These are phyloP conservation scores for Carpinus viminea DNA, from an alignment of 306 rosid species.

Conservation along the genomic window DNA sequence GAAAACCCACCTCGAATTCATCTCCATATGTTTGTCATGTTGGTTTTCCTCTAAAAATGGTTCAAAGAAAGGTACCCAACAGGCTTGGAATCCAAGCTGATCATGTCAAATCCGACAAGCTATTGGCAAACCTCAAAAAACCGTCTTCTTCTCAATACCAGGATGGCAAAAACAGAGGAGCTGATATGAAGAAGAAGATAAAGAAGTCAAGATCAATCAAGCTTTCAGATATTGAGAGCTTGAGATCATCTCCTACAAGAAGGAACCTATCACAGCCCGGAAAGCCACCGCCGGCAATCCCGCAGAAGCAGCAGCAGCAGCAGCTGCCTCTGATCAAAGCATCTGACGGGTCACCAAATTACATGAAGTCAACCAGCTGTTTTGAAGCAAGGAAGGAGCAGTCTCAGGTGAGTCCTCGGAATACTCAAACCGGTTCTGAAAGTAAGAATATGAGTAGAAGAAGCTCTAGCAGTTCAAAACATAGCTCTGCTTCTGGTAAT, in stretches of 20 bases:
- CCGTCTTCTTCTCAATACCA: conserved; percentile 49
- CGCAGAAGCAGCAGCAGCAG: conserved; percentile 49
- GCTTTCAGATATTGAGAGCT: conserved; percentile 60
- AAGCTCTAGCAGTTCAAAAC: conserved; percentile 35
- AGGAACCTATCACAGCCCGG: conserved; percentile 43
- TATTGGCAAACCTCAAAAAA: conserved; percentile 49
- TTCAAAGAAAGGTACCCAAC: conserved; percentile 64
- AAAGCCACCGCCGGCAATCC: conserved; percentile 40
- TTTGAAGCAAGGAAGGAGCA: conserved; percentile 79
- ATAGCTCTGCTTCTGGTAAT: conserved; percentile 37
- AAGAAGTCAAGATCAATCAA: conserved; percentile 65
- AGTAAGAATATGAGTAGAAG: conserved; percentile 34
- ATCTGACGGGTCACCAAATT: conserved; percentile 68
- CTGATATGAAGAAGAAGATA: conserved; percentile 86
- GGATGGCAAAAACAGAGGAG: conserved; percentile 65
- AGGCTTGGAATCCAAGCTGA: conserved; percentile 74
- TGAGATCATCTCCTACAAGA: conserved; percentile 39
- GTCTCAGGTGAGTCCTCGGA: conserved; percentile 53
- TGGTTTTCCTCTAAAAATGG: conserved; percentile 61
- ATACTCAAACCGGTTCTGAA: conserved; percentile 40
- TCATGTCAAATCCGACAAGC: conserved; percentile 55
- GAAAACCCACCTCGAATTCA: conserved; percentile 19
- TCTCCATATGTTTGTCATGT: conserved; percentile 19
- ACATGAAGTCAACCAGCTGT: conserved; percentile 97
- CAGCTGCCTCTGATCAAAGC: conserved; percentile 36